Conservation (phyloP, 2,329 filamentous ascomycete genomes). For the Stagonosporopsis vannaccii region DNA sequence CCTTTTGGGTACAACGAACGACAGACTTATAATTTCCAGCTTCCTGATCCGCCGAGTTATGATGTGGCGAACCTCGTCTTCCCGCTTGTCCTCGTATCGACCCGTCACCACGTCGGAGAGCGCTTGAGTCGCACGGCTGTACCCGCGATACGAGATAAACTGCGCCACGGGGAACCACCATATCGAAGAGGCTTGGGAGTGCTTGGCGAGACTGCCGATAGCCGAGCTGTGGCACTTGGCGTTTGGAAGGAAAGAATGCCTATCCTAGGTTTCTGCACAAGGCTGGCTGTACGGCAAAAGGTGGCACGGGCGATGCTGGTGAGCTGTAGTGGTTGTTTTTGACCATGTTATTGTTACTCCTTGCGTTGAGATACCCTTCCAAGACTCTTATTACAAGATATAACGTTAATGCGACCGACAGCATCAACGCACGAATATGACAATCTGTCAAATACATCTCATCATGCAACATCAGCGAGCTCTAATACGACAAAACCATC, state of each 20-base stretch:
- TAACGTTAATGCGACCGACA: conserved; percentile 5
- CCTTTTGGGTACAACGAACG: conserved; percentile 4
- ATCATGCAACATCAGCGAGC: no score
- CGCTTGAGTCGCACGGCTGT: conserved; percentile 18
- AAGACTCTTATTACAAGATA: conserved; percentile 7
- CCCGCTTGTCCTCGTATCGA: conserved; percentile 24
- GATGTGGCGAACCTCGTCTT: conserved; percentile 29
- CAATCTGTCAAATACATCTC: not conserved
- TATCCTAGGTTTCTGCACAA: no score
- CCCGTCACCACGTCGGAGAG: conserved; percentile 28
- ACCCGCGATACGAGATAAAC: not conserved
- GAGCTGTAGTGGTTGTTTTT: not conserved
- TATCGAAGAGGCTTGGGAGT: not conserved
- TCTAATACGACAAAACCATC: no score
- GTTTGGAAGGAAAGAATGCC: not conserved
- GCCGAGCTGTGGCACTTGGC: conserved; percentile 1
- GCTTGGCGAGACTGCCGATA: conserved; percentile 12
- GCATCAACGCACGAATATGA: not conserved
- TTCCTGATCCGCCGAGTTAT: conserved; percentile 30
- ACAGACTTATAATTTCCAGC: conserved; percentile 30
- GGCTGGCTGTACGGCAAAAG: not conserved
- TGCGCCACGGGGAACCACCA: not conserved
- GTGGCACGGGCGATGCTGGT: not conserved
- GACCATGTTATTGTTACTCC: not conserved
- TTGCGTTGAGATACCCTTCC: not conserved